Conservation (phyloP, 306 rosid species). For the Trifolium dubium region DNA sequence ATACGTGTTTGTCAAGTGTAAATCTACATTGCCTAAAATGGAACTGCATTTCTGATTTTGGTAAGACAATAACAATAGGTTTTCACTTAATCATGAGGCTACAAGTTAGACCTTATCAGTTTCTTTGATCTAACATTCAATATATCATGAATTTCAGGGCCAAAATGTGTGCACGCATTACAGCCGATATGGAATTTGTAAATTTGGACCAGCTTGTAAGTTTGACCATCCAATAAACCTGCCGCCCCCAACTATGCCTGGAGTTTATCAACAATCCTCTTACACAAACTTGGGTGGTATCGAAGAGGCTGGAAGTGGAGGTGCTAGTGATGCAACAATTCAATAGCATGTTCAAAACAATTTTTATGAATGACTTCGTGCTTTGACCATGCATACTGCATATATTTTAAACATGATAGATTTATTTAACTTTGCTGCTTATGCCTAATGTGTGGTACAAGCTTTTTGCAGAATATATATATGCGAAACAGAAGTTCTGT, state of each 20-base stretch:
- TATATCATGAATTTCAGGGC: slow-evolving; percentile 59
- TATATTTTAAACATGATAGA: slow-evolving; percentile 41
- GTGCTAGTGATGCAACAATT: slow-evolving; percentile 45
- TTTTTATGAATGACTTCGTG: slow-evolving; percentile 35
- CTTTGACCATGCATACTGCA: slow-evolving; percentile 42
- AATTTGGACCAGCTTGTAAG: slow-evolving; percentile 87
- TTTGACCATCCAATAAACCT: slow-evolving; percentile 65
- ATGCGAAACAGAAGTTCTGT: too few relatives aligned
- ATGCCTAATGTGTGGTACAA: slow-evolving; percentile 46
- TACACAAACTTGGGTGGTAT: slow-evolving; percentile 41
- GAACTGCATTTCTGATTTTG: too few relatives aligned
- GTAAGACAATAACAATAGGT: too few relatives aligned
- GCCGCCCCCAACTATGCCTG: slow-evolving; percentile 45
- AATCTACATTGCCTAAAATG: too few relatives aligned
- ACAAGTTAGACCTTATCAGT: slow-evolving; percentile 2
- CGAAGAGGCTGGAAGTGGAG: slow-evolving; percentile 56
- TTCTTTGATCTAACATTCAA: slow-evolving; percentile 15
- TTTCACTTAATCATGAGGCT: too few relatives aligned
- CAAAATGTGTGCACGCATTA: slow-evolving; percentile 74
- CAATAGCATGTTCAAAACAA: slow-evolving; percentile 47
- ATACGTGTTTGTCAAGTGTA: too few relatives aligned
- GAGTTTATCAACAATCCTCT: slow-evolving; percentile 54
- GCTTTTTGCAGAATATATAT: slow-evolving; percentile 39
- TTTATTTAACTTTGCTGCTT: slow-evolving; percentile 38
- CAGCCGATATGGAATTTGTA: slow-evolving; percentile 89